Percentiles rank a stretch among this genome's conserved stretches.
These are phyloP conservation scores for Penicillium sp. DNA, from an alignment of 2,329 filamentous ascomycete species.

Conservation along the genomic window DNA sequence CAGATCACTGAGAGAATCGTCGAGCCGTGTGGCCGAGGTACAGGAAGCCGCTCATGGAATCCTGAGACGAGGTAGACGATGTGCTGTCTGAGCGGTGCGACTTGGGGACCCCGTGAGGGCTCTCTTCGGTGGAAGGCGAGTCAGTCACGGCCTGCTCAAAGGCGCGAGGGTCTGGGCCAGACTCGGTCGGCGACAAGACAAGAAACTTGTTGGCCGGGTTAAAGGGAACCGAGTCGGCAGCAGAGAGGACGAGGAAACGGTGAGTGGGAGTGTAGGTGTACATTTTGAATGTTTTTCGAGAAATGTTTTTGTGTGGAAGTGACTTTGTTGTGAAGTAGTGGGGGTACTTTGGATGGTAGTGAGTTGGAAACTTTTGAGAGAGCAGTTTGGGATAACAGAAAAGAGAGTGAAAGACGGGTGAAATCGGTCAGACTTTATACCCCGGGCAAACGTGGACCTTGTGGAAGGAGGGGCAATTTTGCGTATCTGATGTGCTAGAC, in stretches of 20 bases:
- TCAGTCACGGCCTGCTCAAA: conserved; percentile 18
- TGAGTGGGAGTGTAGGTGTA: conserved; percentile 30
- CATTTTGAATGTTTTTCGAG: conserved; percentile 23
- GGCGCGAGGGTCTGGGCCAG: conserved; percentile 24
- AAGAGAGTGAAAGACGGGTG: not conserved
- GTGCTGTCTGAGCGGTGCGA: conserved; percentile 30
- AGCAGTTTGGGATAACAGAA: not conserved
- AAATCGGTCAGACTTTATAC: conserved; percentile 30
- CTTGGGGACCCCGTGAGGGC: conserved; percentile 8
- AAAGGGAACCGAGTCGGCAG: conserved; percentile 17
- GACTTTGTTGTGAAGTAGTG: not conserved
- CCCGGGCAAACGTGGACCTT: conserved; percentile 19
- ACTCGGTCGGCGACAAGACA: conserved; percentile 32
- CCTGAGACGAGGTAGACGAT: conserved; percentile 23
- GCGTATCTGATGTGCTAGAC: conserved; percentile 22
- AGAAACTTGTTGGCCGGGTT: conserved; percentile 25
- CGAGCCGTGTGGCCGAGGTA: conserved; percentile 27
- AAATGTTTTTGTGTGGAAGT: not conserved
- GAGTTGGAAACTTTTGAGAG: conserved; percentile 4
- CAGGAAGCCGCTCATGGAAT: conserved; percentile 25
- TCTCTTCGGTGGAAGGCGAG: not conserved
- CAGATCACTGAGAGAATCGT: conserved; percentile 11
- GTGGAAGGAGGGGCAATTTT: conserved; percentile 26
- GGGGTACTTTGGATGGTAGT: not conserved
- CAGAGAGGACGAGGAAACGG: conserved; percentile 34